phyloP scores from a whole-genome alignment of 1,139 yeast genomes.

The Hansenula lynferdii region DNA sequence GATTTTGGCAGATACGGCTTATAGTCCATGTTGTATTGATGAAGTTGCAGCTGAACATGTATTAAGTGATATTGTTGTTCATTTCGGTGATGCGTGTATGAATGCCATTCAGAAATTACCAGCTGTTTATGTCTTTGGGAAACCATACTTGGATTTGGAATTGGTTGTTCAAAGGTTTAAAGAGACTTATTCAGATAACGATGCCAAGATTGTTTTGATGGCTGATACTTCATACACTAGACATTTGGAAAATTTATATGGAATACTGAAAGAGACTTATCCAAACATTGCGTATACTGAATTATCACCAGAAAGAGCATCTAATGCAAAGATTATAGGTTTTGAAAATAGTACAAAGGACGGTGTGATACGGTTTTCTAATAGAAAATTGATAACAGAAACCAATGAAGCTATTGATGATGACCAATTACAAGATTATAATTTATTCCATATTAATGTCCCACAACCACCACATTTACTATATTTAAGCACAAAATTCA shows the following conservation, averaged over 20 bases:
- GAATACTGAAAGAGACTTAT: constrained; percentile 33
- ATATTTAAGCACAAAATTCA: constrained; percentile 67
- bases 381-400: constrained; percentile 19
- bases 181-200: constrained; percentile 31
- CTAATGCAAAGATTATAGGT: constrained; percentile 38
- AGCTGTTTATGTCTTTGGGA: constrained; percentile 74
- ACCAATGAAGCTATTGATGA: constrained; percentile 14
- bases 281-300: constrained; percentile 46
- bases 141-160: constrained; percentile 44
- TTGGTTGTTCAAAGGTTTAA: constrained; percentile 33
- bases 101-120: constrained; percentile 71
- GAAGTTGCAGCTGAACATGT: constrained; percentile 97
- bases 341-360: constrained; percentile 23
- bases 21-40: constrained; percentile 93
- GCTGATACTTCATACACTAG: constrained; percentile 60
- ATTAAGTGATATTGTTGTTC: constrained; percentile 76
- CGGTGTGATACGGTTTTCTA: constrained; percentile 18
- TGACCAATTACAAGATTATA: constrained; percentile 31
- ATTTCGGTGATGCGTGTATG: constrained; percentile 93
- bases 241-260: constrained; percentile 33
- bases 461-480: constrained; percentile 81
- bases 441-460: constrained; percentile 61
- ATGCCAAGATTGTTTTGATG: constrained; percentile 51
- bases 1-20: constrained; percentile 92
- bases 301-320: constrained; percentile 32